Percentiles rank a stretch among this genome's conserved stretches.
Conservation (phyloP, 805 yeast genomes). For the Candida lessepsii region DNA sequence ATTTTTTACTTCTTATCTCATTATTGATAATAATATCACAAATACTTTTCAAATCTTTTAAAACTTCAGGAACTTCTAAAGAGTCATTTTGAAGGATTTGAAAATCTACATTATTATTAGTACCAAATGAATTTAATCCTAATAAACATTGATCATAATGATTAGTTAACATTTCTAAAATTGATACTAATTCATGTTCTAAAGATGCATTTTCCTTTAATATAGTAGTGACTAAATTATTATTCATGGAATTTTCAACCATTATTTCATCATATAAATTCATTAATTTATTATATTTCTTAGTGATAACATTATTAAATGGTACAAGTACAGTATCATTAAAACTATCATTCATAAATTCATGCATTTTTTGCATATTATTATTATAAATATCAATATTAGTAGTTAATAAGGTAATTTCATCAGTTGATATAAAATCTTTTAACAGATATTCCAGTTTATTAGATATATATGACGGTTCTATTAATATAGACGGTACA, state of each 20-base stretch:
- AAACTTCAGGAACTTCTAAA: constrained; percentile 55
- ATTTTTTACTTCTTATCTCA: constrained; percentile 29
- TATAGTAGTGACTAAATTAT: constrained; percentile 21
- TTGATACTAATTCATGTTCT: constrained; percentile 68
- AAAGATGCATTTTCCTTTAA: constrained; percentile 44
- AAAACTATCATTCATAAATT: constrained; percentile 17
- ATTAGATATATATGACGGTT: neutral
- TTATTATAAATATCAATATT: constrained; percentile 28
- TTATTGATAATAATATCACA: constrained; percentile 36
- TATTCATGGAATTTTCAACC: constrained; percentile 18
- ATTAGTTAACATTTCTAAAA: constrained; percentile 68
- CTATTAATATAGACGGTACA: constrained; percentile 27
- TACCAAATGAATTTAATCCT: constrained; percentile 41
- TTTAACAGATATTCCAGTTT: constrained; percentile 15
- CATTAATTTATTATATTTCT: constrained; percentile 14
- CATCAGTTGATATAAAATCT: constrained; percentile 36
- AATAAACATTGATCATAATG: constrained; percentile 79
- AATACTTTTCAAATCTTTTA: constrained; percentile 43
- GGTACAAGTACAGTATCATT: constrained; percentile 19
- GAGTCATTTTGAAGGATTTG: constrained; percentile 53
- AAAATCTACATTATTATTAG: constrained; percentile 28
- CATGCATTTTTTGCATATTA: constrained; percentile 24
- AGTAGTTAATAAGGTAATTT: constrained; percentile 24
- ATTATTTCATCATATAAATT: constrained; percentile 21
- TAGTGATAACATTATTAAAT: constrained; percentile 14